phyloP scores from a whole-genome alignment of 139 green algal genomes.

The Picochlorum costavermella region DNA sequence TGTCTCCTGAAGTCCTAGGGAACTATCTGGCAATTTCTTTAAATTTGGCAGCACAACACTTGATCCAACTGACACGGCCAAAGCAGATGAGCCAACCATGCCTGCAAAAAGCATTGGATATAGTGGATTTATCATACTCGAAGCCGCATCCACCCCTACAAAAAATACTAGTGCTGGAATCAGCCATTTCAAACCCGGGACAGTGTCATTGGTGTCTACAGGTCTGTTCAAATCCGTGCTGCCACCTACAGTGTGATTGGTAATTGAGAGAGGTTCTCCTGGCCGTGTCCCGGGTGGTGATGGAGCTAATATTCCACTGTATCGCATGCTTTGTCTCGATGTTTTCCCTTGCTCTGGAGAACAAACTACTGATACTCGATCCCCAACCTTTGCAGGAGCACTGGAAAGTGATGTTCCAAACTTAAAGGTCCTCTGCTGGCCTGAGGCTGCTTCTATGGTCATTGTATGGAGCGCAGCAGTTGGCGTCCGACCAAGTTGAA shows the following conservation, averaged over 20 bases:
- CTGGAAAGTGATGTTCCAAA: conserved; percentile 63
- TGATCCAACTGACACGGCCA: conserved; percentile 35
- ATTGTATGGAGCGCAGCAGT: conserved; percentile 65
- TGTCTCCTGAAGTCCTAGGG: conserved; percentile 43
- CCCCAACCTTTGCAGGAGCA: conserved; percentile 62
- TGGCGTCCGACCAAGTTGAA: background rate
- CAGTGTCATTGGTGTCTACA: conserved; percentile 23
- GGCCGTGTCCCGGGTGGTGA: conserved; percentile 54
- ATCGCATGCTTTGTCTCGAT: conserved; percentile 7
- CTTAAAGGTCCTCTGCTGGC: conserved; percentile 59
- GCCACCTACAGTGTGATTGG: conserved; percentile 64
- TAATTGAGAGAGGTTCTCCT: conserved; percentile 65
- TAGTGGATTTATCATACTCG: conserved; percentile 59
- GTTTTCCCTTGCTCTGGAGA: conserved; percentile 30
- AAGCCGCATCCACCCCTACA: conserved; percentile 65
- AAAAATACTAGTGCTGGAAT: conserved; percentile 37
- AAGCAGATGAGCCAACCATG: conserved; percentile 19
- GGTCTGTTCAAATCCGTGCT: conserved; percentile 46
- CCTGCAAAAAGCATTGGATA: conserved; percentile 58
- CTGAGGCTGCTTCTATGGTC: conserved; percentile 58
- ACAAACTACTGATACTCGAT: conserved; percentile 73
- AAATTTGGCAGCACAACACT: conserved; percentile 63
- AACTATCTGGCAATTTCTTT: conserved; percentile 60
- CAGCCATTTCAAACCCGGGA: conserved; percentile 56
- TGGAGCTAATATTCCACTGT: conserved; percentile 39